phyloP scores from a whole-genome alignment of 2,329 filamentous ascomycete genomes.

The Ceratocystis diversiconidia region DNA sequence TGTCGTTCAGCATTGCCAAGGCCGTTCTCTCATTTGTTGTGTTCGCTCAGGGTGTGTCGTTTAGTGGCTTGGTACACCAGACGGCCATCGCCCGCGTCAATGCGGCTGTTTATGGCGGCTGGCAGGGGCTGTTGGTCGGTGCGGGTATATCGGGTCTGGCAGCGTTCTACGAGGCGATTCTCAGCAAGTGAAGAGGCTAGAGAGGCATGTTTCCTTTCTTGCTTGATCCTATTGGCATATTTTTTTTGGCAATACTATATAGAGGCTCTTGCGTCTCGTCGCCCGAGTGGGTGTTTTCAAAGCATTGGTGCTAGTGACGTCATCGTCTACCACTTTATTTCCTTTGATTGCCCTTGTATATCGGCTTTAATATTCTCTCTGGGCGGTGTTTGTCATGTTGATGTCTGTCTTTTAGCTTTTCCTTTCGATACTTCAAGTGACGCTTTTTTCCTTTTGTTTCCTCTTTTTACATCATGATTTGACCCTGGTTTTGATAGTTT shows the following conservation, averaged over 20 bases:
- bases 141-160: conserved; percentile 52
- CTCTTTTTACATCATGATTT: not conserved
- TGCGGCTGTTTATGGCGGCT: conserved; percentile 54
- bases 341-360: not conserved
- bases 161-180: conserved; percentile 63
- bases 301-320: not conserved
- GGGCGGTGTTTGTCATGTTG: not conserved
- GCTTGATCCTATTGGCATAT: too few species aligned
- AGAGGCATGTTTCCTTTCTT: too few species aligned
- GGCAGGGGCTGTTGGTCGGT: conserved; percentile 54
- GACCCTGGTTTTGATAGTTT: too few species aligned
- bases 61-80: conserved; percentile 47
- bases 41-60: conserved; percentile 52
- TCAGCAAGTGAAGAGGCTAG: conserved; percentile 43
- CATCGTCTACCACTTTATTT: conserved; percentile 3
- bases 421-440: not conserved
- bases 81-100: conserved; percentile 49
- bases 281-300: too few species aligned
- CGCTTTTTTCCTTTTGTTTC: not conserved
- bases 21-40: conserved; percentile 69
- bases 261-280: too few species aligned
- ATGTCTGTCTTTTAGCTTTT: not conserved
- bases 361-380: conserved; percentile 10
- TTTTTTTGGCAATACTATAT: too few species aligned
- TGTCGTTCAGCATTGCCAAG: conserved; percentile 83